Conservation (phyloP, 371 early-diverging fungal genomes). For the Paraphysoderma sedebokerense region DNA sequence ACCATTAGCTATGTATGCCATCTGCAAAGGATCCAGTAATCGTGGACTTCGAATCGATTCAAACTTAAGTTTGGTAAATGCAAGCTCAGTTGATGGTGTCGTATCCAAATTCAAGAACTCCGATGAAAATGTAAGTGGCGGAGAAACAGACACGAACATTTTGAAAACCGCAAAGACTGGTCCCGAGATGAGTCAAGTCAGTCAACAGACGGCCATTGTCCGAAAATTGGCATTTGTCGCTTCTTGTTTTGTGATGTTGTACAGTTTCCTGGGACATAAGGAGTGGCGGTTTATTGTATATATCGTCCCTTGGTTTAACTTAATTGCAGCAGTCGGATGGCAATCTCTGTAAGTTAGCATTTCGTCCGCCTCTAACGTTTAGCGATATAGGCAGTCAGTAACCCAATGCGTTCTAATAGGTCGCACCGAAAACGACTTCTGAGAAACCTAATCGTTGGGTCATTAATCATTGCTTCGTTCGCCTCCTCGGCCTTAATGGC, state of each 20-base stretch:
- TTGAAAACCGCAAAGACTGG: too few species aligned
- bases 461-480: slow-evolving; percentile 12
- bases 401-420: slow-evolving; percentile 11
- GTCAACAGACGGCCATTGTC: too few species aligned
- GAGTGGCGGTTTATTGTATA: slow-evolving; percentile 93
- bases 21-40: too few species aligned
- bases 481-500: slow-evolving; percentile 24
- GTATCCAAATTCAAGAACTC: too few species aligned
- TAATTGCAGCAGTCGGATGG: slow-evolving; percentile 43
- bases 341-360: slow-evolving; percentile 12
- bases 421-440: slow-evolving; percentile 2
- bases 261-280: slow-evolving; percentile 77
- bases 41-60: too few species aligned
- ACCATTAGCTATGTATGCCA: slow-evolving; percentile 35
- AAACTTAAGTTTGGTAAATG: too few species aligned
- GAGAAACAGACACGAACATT: too few species aligned
- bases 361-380: background rate
- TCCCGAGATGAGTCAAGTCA: too few species aligned
- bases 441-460: slow-evolving; percentile 7
- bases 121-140: too few species aligned
- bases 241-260: slow-evolving; percentile 30
- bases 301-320: slow-evolving; percentile 64
- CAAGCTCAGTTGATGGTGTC: too few species aligned
- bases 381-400: background rate
- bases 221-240: background rate